Conservation (phyloP, 345 rosid species). For the Moringa oleifera region DNA sequence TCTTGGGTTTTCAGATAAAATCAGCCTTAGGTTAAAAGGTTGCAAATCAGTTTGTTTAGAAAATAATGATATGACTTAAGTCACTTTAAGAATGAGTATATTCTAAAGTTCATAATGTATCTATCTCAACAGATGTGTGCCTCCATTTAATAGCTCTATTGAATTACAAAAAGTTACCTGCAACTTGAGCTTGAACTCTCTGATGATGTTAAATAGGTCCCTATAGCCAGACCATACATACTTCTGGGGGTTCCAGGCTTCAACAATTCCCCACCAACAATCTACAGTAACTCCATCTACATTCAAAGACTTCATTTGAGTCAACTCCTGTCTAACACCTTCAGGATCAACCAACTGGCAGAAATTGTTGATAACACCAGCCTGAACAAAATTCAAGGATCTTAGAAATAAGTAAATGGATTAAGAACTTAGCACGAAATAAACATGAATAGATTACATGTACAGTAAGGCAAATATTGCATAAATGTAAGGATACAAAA, state of each 20-base stretch:
- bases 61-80: too few species aligned
- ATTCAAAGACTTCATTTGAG: constrained; percentile 64
- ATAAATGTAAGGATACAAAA: background rate
- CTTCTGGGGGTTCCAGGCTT: constrained; percentile 90
- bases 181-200: constrained; percentile 75
- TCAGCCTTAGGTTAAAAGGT: too few species aligned
- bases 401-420: constrained; percentile 12
- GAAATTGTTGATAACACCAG: constrained; percentile 58
- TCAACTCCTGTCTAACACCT: constrained; percentile 63
- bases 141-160: background rate
- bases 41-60: too few species aligned
- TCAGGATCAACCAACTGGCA: constrained; percentile 78
- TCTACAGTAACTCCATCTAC: constrained; percentile 77
- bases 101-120: too few species aligned
- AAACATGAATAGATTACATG: background rate
- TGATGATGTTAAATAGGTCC: constrained; percentile 66
- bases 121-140: background rate
- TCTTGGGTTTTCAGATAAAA: too few species aligned
- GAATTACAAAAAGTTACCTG: constrained; percentile 39
- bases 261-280: constrained; percentile 99
- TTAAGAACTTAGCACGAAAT: background rate
- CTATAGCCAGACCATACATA: constrained; percentile 93
- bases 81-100: too few species aligned
- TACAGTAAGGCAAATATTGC: background rate
- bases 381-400: constrained; percentile 36